phyloP scores from a whole-genome alignment of 352 stramenopile species.

The Pythium aristosporum region DNA sequence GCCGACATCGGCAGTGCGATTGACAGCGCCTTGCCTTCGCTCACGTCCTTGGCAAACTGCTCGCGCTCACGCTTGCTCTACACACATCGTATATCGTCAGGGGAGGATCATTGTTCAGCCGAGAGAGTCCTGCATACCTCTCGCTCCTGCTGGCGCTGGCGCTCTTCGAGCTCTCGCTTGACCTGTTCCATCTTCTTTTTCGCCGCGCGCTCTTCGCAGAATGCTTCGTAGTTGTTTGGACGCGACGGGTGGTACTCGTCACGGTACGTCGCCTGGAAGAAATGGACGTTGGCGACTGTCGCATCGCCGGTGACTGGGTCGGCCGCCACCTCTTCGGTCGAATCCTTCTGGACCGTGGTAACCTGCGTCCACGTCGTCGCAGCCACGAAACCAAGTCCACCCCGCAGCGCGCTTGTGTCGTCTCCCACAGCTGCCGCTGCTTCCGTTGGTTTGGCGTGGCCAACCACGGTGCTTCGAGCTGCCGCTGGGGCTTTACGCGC shows the following conservation, averaged over 20 bases:
- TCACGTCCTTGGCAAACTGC: constrained; percentile 67
- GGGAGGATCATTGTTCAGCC: no score
- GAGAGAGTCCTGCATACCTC: constrained; percentile 39
- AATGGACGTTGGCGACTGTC: constrained; percentile 29
- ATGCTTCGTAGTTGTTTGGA: constrained; percentile 89
- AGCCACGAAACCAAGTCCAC: constrained; percentile 86
- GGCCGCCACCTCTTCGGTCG: constrained; percentile 3
- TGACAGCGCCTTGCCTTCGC: constrained; percentile 54
- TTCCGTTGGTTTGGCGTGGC: neutral
- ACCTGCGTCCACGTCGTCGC: constrained; percentile 88
- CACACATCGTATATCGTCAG: no score
- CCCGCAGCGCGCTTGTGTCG: constrained; percentile 50
- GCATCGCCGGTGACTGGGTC: constrained; percentile 15
- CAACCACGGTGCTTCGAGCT: neutral
- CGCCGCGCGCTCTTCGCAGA: constrained; percentile 75
- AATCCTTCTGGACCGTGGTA: constrained; percentile 42
- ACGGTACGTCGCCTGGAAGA: constrained; percentile 72
- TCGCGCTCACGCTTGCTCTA: constrained; percentile 70
- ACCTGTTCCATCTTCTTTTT: constrained; percentile 82
- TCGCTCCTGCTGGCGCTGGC: constrained; percentile 69
- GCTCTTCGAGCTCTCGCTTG: constrained; percentile 73
- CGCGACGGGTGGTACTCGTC: constrained; percentile 87
- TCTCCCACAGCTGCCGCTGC: neutral
- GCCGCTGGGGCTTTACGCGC: constrained; percentile 29
- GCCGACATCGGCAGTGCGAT: constrained; percentile 50